Evolutionary conservation across 495 filamentous ascomycete species (phyloP).

Genomic region (Lophiostoma macrostomum): DNA sequence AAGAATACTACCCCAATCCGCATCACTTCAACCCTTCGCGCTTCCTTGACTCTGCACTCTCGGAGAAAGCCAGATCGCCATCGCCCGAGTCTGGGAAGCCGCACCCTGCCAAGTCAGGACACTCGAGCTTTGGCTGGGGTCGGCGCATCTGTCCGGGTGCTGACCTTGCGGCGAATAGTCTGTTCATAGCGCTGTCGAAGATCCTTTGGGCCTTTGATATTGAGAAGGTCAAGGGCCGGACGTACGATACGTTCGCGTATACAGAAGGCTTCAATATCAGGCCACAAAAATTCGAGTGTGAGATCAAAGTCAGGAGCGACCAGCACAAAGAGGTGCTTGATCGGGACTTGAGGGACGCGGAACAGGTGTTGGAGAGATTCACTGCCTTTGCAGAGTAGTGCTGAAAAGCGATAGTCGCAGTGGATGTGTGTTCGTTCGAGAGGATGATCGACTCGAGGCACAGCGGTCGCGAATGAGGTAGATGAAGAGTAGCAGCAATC

Average conservation of each 20-base stretch:
- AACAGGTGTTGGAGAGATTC: constrained; percentile 35
- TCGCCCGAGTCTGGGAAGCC: constrained; percentile 34
- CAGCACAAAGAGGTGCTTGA: constrained; percentile 32
- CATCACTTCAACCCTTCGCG: constrained; percentile 51
- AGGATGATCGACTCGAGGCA: background rate
- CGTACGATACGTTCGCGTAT: constrained; percentile 41
- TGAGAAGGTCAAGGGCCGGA: constrained; percentile 23
- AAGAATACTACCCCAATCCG: constrained; percentile 56
- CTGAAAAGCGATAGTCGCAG: background rate
- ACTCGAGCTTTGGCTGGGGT: constrained; percentile 52
- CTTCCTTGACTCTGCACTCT: constrained; percentile 32
- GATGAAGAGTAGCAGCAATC: no score
- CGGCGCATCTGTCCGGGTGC: constrained; percentile 40
- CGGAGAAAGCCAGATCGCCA: background rate
- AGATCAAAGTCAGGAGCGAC: constrained; percentile 34
- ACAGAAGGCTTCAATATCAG: constrained; percentile 42
- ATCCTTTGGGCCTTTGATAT: constrained; percentile 41
- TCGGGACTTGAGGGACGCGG: constrained; percentile 31
- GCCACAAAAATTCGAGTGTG: constrained; percentile 38
- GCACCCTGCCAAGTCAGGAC: constrained; percentile 46
- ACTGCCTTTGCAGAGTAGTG: constrained; percentile 36
- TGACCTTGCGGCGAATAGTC: constrained; percentile 37
- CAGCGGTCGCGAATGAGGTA: background rate
- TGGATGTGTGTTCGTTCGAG: background rate
- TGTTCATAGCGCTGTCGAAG: constrained; percentile 40